A percentile compares a stretch with the other conserved stretches of the same genome.
phyloP scores from a whole-genome alignment of 345 rosid species.

The Angophora floribunda region DNA sequence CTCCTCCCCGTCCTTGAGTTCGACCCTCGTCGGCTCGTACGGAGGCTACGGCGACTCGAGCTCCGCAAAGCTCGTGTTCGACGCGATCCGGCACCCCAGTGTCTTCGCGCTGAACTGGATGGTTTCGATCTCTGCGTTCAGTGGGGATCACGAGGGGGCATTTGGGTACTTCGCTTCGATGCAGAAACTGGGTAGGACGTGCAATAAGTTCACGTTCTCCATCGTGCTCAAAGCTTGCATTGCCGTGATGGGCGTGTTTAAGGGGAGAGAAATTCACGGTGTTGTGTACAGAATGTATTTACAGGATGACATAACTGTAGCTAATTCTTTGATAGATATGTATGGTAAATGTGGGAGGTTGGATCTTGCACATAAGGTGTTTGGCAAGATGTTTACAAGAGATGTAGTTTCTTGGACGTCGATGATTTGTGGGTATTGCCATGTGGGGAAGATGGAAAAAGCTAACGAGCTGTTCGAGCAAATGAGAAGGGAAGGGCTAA shows the following conservation, averaged over 20 bases:
- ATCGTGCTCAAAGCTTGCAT: slow-evolving; percentile 35
- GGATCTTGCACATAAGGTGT: slow-evolving; percentile 21
- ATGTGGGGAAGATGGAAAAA: slow-evolving; percentile 12
- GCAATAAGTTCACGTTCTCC: slow-evolving; percentile 34
- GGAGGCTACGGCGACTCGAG: slow-evolving; percentile 27
- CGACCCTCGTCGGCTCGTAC: slow-evolving; percentile 33
- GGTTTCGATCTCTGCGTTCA: slow-evolving; percentile 24
- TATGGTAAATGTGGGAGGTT: slow-evolving; percentile 21
- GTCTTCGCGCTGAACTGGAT: slow-evolving; percentile 41
- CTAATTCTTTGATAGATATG: slow-evolving; percentile 33
- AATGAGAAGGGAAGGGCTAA: slow-evolving; percentile 32
- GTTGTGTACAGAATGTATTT: slow-evolving; percentile 10
- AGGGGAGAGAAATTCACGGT: slow-evolving; percentile 31
- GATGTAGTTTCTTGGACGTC: slow-evolving; percentile 43
- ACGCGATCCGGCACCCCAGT: slow-evolving; percentile 12
- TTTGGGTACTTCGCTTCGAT: slow-evolving; percentile 24
- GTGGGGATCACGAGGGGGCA: slow-evolving; percentile 23
- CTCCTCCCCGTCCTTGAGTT: slow-evolving; percentile 3
- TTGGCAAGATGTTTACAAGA: slow-evolving; percentile 18
- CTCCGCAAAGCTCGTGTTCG: slow-evolving; percentile 13
- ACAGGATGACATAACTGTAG: slow-evolving; percentile 10
- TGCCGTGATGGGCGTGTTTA: slow-evolving; percentile 30
- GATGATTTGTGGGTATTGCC: slow-evolving; percentile 38
- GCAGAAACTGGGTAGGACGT: slow-evolving; percentile 7
- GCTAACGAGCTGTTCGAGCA: slow-evolving; percentile 20